Evolutionary conservation across 2,329 filamentous ascomycete genomes (phyloP).

Genomic region (Aaosphaeria pasadenensis): DNA sequence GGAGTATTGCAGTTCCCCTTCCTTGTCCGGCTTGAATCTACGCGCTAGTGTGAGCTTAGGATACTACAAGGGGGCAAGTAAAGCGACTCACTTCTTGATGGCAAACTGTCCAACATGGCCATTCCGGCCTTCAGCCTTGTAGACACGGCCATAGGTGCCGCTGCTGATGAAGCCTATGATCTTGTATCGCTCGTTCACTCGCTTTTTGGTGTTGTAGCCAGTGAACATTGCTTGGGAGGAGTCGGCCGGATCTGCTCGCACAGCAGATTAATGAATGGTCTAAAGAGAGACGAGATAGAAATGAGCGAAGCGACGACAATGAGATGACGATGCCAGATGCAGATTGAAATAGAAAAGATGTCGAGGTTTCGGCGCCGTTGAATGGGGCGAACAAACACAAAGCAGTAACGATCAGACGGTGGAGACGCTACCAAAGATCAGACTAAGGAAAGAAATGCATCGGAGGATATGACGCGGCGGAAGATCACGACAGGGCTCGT

Average conservation of each 20-base stretch:
- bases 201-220: conserved; percentile 68
- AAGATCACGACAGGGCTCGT: too few relatives aligned
- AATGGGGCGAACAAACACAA: too few relatives aligned
- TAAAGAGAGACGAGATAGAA: conserved; percentile 2
- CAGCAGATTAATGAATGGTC: neutral
- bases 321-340: neutral
- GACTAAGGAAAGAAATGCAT: too few relatives aligned
- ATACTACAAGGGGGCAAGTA: conserved; percentile 1
- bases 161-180: conserved; percentile 98
- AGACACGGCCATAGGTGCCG: conserved; percentile 95
- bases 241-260: conserved; percentile 19
- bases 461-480: too few relatives aligned
- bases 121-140: conserved; percentile 83
- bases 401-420: too few relatives aligned
- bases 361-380: too few relatives aligned
- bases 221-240: conserved; percentile 39
- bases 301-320: conserved; percentile 2
- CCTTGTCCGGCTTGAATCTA: conserved; percentile 93
- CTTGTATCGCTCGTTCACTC: conserved; percentile 89
- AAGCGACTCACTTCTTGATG: conserved; percentile 83
- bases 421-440: too few relatives aligned
- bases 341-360: neutral
- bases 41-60: conserved; percentile 10
- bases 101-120: conserved; percentile 80
- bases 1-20: conserved; percentile 95